Percentiles rank a stretch among this genome's conserved stretches.
These are phyloP conservation scores for Torulaspora globosa DNA, from an alignment of 1,139 yeast species.

Conservation along the genomic window DNA sequence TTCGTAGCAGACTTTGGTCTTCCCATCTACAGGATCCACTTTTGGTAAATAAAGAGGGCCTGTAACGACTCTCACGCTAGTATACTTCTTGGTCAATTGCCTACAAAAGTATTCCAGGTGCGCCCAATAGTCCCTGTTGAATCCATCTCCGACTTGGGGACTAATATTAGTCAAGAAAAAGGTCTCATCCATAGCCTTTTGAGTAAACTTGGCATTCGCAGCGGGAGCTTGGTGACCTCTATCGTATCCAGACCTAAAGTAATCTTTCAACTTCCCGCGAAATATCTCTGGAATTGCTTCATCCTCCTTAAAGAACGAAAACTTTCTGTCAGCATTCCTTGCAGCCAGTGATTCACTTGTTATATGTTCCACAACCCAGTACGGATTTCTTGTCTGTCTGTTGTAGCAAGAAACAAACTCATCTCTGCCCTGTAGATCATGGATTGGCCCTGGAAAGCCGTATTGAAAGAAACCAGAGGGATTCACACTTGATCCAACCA, in stretches of 20 bases:
- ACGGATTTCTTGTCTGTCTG: slow-evolving; percentile 79
- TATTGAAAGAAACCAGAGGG: slow-evolving; percentile 79
- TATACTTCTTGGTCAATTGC: slow-evolving; percentile 62
- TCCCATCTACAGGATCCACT: slow-evolving; percentile 64
- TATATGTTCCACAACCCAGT: slow-evolving; percentile 90
- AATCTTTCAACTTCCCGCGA: slow-evolving; percentile 74
- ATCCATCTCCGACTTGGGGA: slow-evolving; percentile 97
- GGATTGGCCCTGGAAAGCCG: slow-evolving; percentile 92
- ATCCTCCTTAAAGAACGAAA: slow-evolving; percentile 82
- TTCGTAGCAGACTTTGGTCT: slow-evolving; percentile 79
- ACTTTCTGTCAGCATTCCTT: slow-evolving; percentile 61
- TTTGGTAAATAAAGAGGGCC: slow-evolving; percentile 93
- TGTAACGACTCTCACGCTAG: slow-evolving; percentile 77
- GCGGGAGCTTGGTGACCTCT: slow-evolving; percentile 98
- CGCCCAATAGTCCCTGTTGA: slow-evolving; percentile 96
- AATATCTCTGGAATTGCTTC: slow-evolving; percentile 73
- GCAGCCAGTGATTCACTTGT: slow-evolving; percentile 66
- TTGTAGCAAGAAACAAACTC: slow-evolving; percentile 87
- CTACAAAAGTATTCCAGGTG: slow-evolving; percentile 89
- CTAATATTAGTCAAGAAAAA: slow-evolving; percentile 84
- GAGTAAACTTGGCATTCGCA: slow-evolving; percentile 89
- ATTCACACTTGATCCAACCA: slow-evolving; percentile 41
- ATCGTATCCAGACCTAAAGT: slow-evolving; percentile 92
- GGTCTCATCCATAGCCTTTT: slow-evolving; percentile 91
- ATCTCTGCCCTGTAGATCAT: slow-evolving; percentile 66